A percentile compares a stretch with the other conserved stretches of the same genome.
phyloP scores from a whole-genome alignment of 306 rosid species.

The Prunus mira region DNA sequence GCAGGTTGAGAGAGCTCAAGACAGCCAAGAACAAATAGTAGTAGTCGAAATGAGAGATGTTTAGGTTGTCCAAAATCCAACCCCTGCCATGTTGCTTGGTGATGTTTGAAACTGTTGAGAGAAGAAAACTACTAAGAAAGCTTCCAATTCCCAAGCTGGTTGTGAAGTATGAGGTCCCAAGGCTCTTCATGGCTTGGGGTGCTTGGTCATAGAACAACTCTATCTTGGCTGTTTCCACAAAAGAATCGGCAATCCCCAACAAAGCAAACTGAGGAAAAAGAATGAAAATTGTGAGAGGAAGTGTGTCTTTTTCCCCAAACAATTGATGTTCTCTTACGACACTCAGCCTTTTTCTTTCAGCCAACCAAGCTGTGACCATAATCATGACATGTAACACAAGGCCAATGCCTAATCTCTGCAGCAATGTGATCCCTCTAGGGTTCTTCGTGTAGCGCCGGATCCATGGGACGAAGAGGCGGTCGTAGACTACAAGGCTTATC shows the following conservation, averaged over 20 bases:
- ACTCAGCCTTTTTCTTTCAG: slow-evolving; percentile 53
- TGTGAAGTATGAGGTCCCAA: slow-evolving; percentile 67
- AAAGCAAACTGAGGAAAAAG: slow-evolving; percentile 77
- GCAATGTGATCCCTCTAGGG: slow-evolving; percentile 83
- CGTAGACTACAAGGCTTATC: slow-evolving; percentile 52
- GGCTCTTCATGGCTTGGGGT: slow-evolving; percentile 73
- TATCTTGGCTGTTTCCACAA: slow-evolving; percentile 64
- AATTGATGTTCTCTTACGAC: slow-evolving; percentile 40
- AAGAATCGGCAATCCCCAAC: slow-evolving; percentile 62
- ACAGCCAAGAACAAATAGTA: slow-evolving; percentile 62
- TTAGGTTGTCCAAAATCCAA: slow-evolving; percentile 75
- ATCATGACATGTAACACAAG: slow-evolving; percentile 45
- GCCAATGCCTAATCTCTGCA: slow-evolving; percentile 73
- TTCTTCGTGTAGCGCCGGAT: slow-evolving; percentile 53
- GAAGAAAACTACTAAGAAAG: slow-evolving; percentile 57
- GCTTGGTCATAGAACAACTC: slow-evolving; percentile 90
- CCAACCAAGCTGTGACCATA: slow-evolving; percentile 47
- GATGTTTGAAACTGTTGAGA: slow-evolving; percentile 48
- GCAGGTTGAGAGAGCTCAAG: slow-evolving; percentile 51
- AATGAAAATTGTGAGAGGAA: slow-evolving; percentile 69
- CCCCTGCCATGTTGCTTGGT: slow-evolving; percentile 52
- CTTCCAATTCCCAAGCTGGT: slow-evolving; percentile 62
- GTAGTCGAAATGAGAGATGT: slow-evolving; percentile 58
- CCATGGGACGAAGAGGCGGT: slow-evolving; percentile 48
- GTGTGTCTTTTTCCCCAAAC: slow-evolving; percentile 23